Conservation (phyloP, 1,139 yeast species). For the Saccharomycopsis phalli region DNA sequence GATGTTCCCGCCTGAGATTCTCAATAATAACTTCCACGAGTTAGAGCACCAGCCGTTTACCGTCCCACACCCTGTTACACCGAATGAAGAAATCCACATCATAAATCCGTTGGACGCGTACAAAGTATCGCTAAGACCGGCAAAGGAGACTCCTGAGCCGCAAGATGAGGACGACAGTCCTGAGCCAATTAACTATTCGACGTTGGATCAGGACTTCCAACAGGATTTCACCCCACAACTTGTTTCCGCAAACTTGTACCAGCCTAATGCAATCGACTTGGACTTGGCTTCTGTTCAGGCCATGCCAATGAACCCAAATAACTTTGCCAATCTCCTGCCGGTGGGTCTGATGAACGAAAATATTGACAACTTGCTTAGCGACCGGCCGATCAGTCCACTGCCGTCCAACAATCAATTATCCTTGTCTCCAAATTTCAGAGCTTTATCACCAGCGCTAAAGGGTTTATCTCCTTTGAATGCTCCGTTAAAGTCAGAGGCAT, state of each 20-base stretch:
- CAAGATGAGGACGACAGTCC: neutral
- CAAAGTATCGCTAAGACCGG: conserved; percentile 5
- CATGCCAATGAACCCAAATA: conserved; percentile 39
- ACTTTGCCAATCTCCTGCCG: conserved; percentile 26
- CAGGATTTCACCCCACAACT: conserved; percentile 34
- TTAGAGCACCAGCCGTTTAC: conserved; percentile 10
- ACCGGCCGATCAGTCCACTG: neutral
- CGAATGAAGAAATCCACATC: conserved; percentile 5
- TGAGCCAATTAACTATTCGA: conserved; percentile 19
- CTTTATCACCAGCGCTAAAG: conserved; percentile 20
- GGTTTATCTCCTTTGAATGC: neutral
- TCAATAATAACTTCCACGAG: conserved; percentile 38
- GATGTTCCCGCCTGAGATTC: conserved; percentile 31
- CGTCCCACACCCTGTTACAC: conserved; percentile 9
- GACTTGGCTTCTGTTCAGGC: conserved; percentile 54
- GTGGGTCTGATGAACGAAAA: conserved; percentile 8
- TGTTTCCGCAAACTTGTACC: conserved; percentile 50
- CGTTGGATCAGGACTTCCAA: conserved; percentile 27
- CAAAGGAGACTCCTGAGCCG: conserved; percentile 5
- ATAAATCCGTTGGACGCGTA: conserved; percentile 13
- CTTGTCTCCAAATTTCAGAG: conserved; percentile 20
- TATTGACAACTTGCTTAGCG: conserved; percentile 8
- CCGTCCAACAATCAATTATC: conserved; percentile 20
- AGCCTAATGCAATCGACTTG: conserved; percentile 39
- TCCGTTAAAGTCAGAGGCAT: neutral